Evolutionary conservation across 2,329 filamentous ascomycete genomes (phyloP).

Genomic region (Nemania abortiva): DNA sequence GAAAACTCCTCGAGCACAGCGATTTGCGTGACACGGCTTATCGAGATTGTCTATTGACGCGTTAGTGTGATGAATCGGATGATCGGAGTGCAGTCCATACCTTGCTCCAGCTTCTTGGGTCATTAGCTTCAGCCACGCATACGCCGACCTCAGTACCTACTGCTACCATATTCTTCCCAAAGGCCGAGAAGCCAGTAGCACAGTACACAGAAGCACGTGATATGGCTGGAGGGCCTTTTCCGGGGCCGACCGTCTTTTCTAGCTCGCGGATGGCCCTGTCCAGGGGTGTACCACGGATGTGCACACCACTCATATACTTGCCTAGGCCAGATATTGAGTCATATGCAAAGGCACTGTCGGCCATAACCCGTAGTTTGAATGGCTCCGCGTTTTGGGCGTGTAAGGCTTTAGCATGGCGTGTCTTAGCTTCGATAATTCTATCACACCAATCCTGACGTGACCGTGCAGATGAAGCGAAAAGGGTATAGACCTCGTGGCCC

Average conservation of each 20-base stretch:
- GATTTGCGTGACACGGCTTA: conserved; percentile 86
- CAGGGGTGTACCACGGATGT: conserved; percentile 90
- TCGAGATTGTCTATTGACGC: conserved; percentile 75
- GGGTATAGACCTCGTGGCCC: conserved; percentile 90
- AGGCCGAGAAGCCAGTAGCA: conserved; percentile 87
- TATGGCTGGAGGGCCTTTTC: conserved; percentile 78
- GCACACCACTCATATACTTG: conserved; percentile 71
- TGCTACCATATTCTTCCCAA: conserved; percentile 87
- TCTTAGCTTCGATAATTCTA: conserved; percentile 95
- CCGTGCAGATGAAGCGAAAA: conserved; percentile 83
- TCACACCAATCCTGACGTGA: conserved; percentile 89
- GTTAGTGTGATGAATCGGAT: conserved; percentile 13
- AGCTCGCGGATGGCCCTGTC: conserved; percentile 92
- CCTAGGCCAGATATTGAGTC: conserved; percentile 71
- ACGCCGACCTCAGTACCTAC: conserved; percentile 96
- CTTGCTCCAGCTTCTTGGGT: conserved; percentile 90
- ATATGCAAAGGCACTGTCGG: conserved; percentile 90
- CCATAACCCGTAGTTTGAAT: conserved; percentile 90
- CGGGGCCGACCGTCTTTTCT: conserved; percentile 79
- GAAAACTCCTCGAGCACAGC: conserved; percentile 96
- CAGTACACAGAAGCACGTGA: conserved; percentile 92
- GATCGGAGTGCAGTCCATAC: conserved; percentile 64
- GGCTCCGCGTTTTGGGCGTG: conserved; percentile 95
- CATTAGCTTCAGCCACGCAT: conserved; percentile 86
- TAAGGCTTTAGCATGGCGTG: conserved; percentile 87